Evolutionary conservation across 108 stramenopile genomes (phyloP), one percentile per base, ranked within the genome.

Genomic region (Poteriospumella lacustris): DNA sequence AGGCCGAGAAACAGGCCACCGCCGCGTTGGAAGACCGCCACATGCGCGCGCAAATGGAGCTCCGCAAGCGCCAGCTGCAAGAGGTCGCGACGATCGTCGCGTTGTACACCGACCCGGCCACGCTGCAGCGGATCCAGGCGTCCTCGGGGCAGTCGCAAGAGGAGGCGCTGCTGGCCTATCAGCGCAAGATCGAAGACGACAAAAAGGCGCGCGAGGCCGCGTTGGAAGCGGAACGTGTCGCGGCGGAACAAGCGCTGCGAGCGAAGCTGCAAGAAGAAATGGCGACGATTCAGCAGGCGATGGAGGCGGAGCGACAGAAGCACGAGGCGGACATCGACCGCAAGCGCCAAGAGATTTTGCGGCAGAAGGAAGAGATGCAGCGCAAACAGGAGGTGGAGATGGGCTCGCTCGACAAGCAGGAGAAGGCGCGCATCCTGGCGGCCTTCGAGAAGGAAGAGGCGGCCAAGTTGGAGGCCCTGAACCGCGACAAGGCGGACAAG

Each of bases 211-310:
- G 44, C 28, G 70, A 44, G 31, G 70, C 26, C 9, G 31, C 43
- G 26, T 26, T 73, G 12, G 3, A 42, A 12, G 36, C 26, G 41
- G 70, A 73, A 24, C 36, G 70, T 29, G 42, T 52, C 5, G 70
- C 26, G 41, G 3, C 70, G 3, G 70, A 73, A 73, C 26, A n/a
- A 42, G 29, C 12, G 33, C 36, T 73, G 9, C 36, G 70, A 12
- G 47, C 44, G 5, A 44, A 42, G 5, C 42, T 52, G 19, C 44
- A 73, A 73, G 70, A 73, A 56, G 44, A 73, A 12, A 73, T 73
- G 43, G 44, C 12, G 3, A 73, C 26, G 70, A 73, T 73, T 26
- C 43, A 73, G 41, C 5, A 39, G 42, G 44, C 26, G 5, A 9
- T 73, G 15, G 70, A 42, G 33, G 70, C 26, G 36, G 70, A 73